phyloP scores from a whole-genome alignment of 768 basidiomycete species.

The Suillus ampliporus region DNA sequence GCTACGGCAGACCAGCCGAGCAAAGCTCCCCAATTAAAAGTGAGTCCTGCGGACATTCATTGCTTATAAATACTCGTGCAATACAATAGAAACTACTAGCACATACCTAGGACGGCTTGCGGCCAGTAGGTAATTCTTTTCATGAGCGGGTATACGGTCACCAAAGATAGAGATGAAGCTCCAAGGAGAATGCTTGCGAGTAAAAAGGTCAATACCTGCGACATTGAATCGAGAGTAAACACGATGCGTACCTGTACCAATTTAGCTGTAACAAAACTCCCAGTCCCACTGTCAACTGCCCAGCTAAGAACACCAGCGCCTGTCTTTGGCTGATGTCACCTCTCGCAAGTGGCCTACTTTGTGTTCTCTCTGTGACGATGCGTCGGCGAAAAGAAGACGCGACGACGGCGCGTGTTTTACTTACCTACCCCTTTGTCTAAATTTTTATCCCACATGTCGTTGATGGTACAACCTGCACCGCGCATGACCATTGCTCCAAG shows the following conservation, averaged over 20 bases:
- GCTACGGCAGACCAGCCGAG: conserved; percentile 96
- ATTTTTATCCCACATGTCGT: conserved; percentile 97
- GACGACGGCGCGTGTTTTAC: conserved; percentile 11
- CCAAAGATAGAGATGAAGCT: conserved; percentile 87
- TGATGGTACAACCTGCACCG: conserved; percentile 97
- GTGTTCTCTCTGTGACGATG: conserved; percentile 71
- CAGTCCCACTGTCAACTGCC: conserved; percentile 82
- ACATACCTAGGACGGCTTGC: conserved; percentile 88
- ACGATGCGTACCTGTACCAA: conserved; percentile 80
- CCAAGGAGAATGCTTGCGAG: conserved; percentile 81
- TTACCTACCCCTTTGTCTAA: conserved; percentile 91
- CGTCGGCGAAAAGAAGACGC: not conserved
- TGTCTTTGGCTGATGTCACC: conserved; percentile 79
- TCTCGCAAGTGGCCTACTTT: conserved; percentile 82
- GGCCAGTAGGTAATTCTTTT: conserved; percentile 98
- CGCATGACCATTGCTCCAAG: conserved; percentile 94
- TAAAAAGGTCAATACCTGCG: conserved; percentile 5
- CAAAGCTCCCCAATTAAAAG: conserved; percentile 97
- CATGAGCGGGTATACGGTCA: conserved; percentile 94
- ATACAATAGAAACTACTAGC: not conserved
- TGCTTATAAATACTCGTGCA: not conserved
- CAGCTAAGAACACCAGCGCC: conserved; percentile 81
- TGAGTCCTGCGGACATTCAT: conserved; percentile 64
- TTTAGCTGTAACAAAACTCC: conserved; percentile 90
- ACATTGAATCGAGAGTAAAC: not conserved